Percentiles rank a stretch among this genome's conserved stretches.
phyloP scores from a whole-genome alignment of 805 yeast genomes.

The Cyberlindnera bimundalis region DNA sequence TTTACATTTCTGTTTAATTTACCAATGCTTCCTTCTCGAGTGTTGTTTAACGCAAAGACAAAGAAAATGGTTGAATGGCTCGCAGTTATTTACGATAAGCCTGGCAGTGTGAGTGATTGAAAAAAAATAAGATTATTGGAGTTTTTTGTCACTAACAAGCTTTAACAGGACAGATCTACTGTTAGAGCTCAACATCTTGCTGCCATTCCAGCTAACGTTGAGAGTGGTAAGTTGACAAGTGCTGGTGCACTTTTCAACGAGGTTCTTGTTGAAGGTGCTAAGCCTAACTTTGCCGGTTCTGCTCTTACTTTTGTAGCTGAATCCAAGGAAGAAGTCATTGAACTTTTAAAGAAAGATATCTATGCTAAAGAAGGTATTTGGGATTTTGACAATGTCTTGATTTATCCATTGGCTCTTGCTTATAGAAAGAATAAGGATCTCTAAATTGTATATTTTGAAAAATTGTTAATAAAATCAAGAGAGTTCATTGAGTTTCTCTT shows the following conservation, averaged over 20 bases:
- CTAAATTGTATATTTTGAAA: too few species aligned
- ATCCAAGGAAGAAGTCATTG: constrained; percentile 60
- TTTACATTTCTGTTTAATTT: too few species aligned
- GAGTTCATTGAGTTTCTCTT: constrained; percentile 5
- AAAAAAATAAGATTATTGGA: too few species aligned
- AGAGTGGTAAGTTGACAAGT: constrained; percentile 41
- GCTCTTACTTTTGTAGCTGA: constrained; percentile 61
- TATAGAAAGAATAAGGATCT: constrained; percentile 38
- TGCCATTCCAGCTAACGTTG: constrained; percentile 41
- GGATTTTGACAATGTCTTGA: constrained; percentile 63
- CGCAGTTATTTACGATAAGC: constrained; percentile 68
- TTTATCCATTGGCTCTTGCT: constrained; percentile 52
- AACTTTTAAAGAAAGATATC: constrained; percentile 58
- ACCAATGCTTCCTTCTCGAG: constrained; percentile 14
- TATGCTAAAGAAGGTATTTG: constrained; percentile 67
- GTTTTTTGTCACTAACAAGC: background rate
- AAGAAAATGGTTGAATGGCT: constrained; percentile 54
- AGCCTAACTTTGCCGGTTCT: constrained; percentile 63
- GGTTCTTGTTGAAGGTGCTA: constrained; percentile 37
- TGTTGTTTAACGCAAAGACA: constrained; percentile 9
- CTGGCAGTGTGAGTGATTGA: constrained; percentile 38
- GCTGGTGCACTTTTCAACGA: constrained; percentile 53
- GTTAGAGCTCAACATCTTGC: constrained; percentile 53
- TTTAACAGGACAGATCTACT: constrained; percentile 41
- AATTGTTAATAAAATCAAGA: too few species aligned